Percentiles rank a stretch among this genome's conserved stretches.
Conservation (phyloP, 352 stramenopile species). For the Phytophthora sansomeana region DNA sequence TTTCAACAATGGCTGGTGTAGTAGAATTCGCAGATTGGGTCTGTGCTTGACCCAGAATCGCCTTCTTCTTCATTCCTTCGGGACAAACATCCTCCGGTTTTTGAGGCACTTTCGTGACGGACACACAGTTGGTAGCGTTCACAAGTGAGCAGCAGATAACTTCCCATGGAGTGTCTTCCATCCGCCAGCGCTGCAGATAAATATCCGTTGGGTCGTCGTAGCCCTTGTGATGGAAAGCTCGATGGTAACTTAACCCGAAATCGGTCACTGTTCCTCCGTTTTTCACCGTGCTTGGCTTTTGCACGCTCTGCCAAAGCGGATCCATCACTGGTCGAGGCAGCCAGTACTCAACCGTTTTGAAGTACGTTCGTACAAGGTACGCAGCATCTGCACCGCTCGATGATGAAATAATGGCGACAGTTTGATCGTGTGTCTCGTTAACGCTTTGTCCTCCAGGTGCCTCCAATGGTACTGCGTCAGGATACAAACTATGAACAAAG, state of each 20-base stretch:
- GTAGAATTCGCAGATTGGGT: constrained; percentile 36
- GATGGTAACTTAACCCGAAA: constrained; percentile 96
- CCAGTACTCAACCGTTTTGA: constrained; percentile 95
- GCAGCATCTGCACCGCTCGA: constrained; percentile 41
- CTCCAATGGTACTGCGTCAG: constrained; percentile 85
- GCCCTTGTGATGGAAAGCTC: constrained; percentile 92
- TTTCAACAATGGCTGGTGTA: constrained; percentile 60
- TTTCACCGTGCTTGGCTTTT: constrained; percentile 47
- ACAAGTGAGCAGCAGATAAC: constrained; percentile 88
- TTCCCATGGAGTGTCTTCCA: constrained; percentile 94
- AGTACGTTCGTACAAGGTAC: constrained; percentile 95
- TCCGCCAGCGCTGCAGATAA: constrained; percentile 95
- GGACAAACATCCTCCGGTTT: constrained; percentile 50
- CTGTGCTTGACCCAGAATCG: constrained; percentile 77
- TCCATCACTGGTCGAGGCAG: constrained; percentile 96
- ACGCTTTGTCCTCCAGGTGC: constrained; percentile 75
- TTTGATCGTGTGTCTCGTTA: constrained; percentile 97
- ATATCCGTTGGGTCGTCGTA: constrained; percentile 99
- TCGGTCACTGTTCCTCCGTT: constrained; percentile 64
- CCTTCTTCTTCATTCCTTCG: constrained; percentile 62
- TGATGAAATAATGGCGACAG: constrained; percentile 60
- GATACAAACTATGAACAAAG: constrained; percentile 93
- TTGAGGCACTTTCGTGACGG: constrained; percentile 49
- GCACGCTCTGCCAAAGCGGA: constrained; percentile 96
- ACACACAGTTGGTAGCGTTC: constrained; percentile 63